Evolutionary conservation across 176 grass and related monocot species (phyloP).

Genomic region (Lolium multiflorum): DNA sequence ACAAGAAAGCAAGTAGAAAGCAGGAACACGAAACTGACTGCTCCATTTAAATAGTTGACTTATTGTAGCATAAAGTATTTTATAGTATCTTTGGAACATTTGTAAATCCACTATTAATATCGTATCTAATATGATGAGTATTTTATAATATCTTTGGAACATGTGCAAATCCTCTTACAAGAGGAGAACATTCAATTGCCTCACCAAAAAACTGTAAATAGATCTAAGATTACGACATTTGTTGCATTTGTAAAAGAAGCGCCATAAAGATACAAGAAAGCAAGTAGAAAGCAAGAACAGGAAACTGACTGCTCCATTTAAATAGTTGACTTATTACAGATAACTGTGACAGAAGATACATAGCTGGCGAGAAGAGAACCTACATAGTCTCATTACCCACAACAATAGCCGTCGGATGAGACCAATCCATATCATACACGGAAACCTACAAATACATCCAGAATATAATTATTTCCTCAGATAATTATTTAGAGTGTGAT

Average conservation of each 20-base stretch:
- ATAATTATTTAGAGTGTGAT: constrained; percentile 10
- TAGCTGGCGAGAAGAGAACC: constrained; percentile 36
- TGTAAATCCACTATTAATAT: too few relatives aligned
- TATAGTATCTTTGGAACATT: too few relatives aligned
- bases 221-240: constrained; percentile 5
- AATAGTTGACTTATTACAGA: constrained; percentile 21
- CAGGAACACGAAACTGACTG: not conserved
- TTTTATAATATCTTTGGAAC: too few relatives aligned
- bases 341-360: constrained; percentile 18
- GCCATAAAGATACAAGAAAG: not conserved
- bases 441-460: constrained; percentile 64
- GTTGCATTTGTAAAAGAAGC: not conserved
- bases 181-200: constrained; percentile 24
- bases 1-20: constrained; percentile 19
- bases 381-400: constrained; percentile 94
- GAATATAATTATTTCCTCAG: constrained; percentile 38
- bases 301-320: not conserved
- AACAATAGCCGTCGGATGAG: constrained; percentile 89
- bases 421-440: constrained; percentile 98
- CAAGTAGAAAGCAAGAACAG: constrained; percentile 9
- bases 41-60: constrained; percentile 23
- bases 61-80: not conserved
- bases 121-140: too few relatives aligned
- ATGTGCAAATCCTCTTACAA: constrained; percentile 26
- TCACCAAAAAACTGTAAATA: not conserved